Base-by-base conservation (phyloP, 2,329 filamentous ascomycete species). In the Coniochaeta pulveracea region DNA sequence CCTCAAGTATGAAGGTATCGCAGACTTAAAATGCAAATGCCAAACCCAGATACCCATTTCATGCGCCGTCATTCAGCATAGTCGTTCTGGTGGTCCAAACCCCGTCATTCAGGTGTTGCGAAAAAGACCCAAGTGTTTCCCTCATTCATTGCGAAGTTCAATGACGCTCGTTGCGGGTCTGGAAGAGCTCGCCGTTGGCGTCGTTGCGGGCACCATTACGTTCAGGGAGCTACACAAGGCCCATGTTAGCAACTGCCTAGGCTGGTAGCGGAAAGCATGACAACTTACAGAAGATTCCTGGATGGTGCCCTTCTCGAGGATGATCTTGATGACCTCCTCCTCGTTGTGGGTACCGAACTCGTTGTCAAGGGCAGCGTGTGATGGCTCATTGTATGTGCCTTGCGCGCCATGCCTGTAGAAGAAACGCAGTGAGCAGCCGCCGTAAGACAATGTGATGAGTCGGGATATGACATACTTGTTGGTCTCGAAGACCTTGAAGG, bases 401-500 rank as follows among this genome's bases (percentile, higher is more conserved):
- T 94, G 85, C 27, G 73, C 75, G 43, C 89, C 89, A 56, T 94
- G 86, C 58, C 86, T 93, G 38, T 39, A 35, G 26, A 17, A 11
- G 12, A 6, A 22, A 11, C 24, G 6, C 6, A n/a, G 19, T 19
- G 26, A 18, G 16, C 18, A 18, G 11, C 6, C 8, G 14, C 11
- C 6, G 3, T 10, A 19, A 3, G 16, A n/a, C 4, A 10, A 19
- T 6, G 19, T 6, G 12, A 15, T 2, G 10, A 29, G 16, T 4
- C n/a, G 16, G 26, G 3, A 7, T 3, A 34, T 38, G 43, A 65
- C 82, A 63, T 70, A 95, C 88, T 80, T 82, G 66, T 93, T 83
- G 22, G 86, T 93, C 26, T 81, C 65, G 51, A 94, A 93, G 51
- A 98, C 69, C 69, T 93, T 84, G 69, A 85, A 96, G 6, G 81